Evolutionary conservation across 768 basidiomycete species (phyloP).

Genomic region (Hysterangium stoloniferum): DNA sequence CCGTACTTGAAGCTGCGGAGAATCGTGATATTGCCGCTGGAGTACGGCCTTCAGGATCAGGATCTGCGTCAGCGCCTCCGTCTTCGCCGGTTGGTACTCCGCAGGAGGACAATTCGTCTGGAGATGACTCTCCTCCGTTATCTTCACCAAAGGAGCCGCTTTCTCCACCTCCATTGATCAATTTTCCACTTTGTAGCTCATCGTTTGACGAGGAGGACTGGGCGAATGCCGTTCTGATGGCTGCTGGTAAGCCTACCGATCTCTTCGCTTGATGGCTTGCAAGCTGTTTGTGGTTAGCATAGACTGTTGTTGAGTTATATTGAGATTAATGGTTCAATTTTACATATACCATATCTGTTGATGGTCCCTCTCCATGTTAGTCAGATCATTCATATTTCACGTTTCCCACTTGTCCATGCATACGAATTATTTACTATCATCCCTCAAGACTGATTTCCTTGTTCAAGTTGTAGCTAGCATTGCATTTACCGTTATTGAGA

Average conservation of each 20-base stretch:
- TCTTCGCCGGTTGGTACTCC: slow-evolving; percentile 8
- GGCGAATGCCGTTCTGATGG: slow-evolving; percentile 65
- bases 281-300: background rate
- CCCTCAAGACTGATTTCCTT: too few species aligned
- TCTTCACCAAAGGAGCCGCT: slow-evolving; percentile 6
- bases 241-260: slow-evolving; percentile 33
- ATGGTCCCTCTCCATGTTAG: too few species aligned
- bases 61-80: background rate
- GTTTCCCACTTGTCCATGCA: too few species aligned
- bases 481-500: too few species aligned
- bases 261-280: background rate
- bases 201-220: slow-evolving; percentile 47
- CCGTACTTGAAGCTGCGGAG: slow-evolving; percentile 2
- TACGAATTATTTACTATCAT: too few species aligned
- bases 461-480: too few species aligned
- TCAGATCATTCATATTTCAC: too few species aligned
- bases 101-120: background rate
- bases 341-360: too few species aligned
- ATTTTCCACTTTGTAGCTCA: slow-evolving; percentile 9
- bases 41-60: background rate
- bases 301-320: too few species aligned
- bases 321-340: too few species aligned
- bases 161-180: slow-evolving; percentile 12
- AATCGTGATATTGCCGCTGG: background rate
- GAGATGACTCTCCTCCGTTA: background rate